phyloP scores from a whole-genome alignment of 2,329 filamentous ascomycete species.

The Sporothrix mexicana region DNA sequence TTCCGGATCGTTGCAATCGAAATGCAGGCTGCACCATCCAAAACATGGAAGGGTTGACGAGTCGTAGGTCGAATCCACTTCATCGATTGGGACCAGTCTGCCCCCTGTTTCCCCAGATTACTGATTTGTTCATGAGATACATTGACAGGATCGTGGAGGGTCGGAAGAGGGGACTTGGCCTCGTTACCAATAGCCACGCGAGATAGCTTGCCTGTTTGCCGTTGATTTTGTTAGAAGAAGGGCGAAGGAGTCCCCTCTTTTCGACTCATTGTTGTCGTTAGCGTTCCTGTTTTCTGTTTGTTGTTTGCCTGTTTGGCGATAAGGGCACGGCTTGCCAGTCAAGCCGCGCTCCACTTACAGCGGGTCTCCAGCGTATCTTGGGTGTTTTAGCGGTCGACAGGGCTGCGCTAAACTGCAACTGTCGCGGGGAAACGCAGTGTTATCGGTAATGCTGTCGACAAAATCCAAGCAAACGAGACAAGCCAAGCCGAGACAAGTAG shows the following conservation, averaged over 20 bases:
- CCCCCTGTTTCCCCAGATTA: conserved; percentile 11
- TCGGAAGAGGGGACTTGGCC: neutral
- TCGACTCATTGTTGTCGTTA: neutral
- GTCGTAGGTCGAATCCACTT: neutral
- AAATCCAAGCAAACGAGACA: neutral
- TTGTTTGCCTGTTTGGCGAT: neutral
- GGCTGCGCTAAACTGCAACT: neutral
- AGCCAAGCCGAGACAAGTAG: neutral
- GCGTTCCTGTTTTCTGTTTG: neutral
- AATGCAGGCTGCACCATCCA: too few species aligned
- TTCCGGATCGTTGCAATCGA: too few species aligned
- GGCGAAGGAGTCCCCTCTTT: neutral
- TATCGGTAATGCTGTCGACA: neutral
- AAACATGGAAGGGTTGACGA: too few species aligned
- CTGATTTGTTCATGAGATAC: neutral
- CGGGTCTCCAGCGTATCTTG: neutral
- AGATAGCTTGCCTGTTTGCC: conserved; percentile 29
- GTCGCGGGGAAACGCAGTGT: neutral
- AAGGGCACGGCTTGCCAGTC: neutral
- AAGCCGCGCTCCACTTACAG: conserved; percentile 16
- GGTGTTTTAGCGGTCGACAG: neutral
- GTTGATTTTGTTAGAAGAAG: neutral
- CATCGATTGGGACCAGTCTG: neutral
- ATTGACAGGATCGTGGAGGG: neutral
- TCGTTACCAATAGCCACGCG: neutral